Conservation (phyloP, 352 stramenopile genomes). For the Phytopythium sindhum region DNA sequence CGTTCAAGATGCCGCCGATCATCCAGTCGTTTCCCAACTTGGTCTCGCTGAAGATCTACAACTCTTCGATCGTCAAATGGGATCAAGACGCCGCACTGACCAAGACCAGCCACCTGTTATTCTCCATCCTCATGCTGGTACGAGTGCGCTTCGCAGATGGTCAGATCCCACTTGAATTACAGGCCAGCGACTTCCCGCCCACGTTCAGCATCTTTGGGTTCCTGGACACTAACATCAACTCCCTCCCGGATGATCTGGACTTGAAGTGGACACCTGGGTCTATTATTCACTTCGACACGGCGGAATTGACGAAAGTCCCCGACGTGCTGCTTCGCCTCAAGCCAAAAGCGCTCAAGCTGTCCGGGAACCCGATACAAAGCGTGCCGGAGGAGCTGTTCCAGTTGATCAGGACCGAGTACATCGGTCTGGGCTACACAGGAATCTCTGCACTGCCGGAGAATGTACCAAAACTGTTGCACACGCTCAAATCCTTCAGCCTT, state of each 20-base stretch:
- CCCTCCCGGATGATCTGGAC: slow-evolving; percentile 3
- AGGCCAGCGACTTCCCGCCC: slow-evolving; percentile 2
- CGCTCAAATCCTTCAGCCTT: slow-evolving; percentile 9
- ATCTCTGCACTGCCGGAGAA: slow-evolving; percentile 1
- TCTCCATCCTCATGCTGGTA: slow-evolving; percentile 19
- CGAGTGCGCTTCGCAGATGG: slow-evolving; percentile 17
- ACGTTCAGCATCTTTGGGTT: background rate
- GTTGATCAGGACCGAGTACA: background rate
- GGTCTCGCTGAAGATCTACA: slow-evolving; percentile 27
- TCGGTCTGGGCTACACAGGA: background rate
- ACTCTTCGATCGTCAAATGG: slow-evolving; percentile 19
- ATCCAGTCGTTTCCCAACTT: slow-evolving; percentile 15
- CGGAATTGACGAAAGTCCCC: background rate
- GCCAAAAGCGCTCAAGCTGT: background rate
- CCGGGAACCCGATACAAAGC: slow-evolving; percentile 5
- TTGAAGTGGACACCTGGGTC: background rate
- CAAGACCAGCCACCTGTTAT: slow-evolving; percentile 9
- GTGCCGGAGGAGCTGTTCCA: slow-evolving; percentile 3
- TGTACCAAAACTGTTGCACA: background rate
- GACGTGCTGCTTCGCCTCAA: background rate
- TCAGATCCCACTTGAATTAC: slow-evolving; percentile 1
- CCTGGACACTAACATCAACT: slow-evolving; percentile 2
- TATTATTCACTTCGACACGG: slow-evolving; percentile 5
- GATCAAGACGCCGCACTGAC: slow-evolving; percentile 11
- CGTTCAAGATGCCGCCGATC: slow-evolving; percentile 22